These are phyloP conservation scores for Trematosphaeria pertusa DNA, from an alignment of 2,329 filamentous ascomycete species.

Conservation along the genomic window DNA sequence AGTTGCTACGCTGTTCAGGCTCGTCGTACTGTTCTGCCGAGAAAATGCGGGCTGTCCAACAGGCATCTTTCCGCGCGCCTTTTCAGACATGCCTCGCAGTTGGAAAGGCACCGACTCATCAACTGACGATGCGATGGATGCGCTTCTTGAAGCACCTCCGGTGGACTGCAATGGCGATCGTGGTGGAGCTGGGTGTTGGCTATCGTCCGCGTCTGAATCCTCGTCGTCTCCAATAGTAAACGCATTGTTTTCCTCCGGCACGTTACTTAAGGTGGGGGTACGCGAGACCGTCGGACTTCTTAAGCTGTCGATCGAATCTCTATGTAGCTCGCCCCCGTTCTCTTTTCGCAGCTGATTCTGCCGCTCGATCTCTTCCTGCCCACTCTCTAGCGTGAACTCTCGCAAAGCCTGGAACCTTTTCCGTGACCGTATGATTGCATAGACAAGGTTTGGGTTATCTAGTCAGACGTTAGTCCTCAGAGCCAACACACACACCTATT, in stretches of 20 bases:
- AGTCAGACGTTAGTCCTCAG: slow-evolving; percentile 23
- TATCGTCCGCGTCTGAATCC: slow-evolving; percentile 69
- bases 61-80: slow-evolving; percentile 94
- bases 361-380: slow-evolving; percentile 87
- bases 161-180: slow-evolving; percentile 40
- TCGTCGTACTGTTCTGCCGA: slow-evolving; percentile 87
- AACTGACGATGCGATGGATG: slow-evolving; percentile 70
- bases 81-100: slow-evolving; percentile 92
- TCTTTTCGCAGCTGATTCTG: slow-evolving; percentile 75
- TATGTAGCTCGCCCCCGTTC: slow-evolving; percentile 47
- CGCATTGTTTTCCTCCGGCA: slow-evolving; percentile 78
- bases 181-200: slow-evolving; percentile 45
- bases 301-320: slow-evolving; percentile 71
- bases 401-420: slow-evolving; percentile 85
- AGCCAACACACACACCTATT: background rate
- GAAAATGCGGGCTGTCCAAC: slow-evolving; percentile 83
- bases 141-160: slow-evolving; percentile 62
- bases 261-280: slow-evolving; percentile 66
- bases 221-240: slow-evolving; percentile 83
- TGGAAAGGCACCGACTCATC: slow-evolving; percentile 86
- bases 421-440: slow-evolving; percentile 77
- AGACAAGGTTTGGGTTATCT: slow-evolving; percentile 84
- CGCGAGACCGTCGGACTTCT: slow-evolving; percentile 68
- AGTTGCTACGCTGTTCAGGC: slow-evolving; percentile 71
- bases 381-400: slow-evolving; percentile 89